Percentiles rank a stretch among this genome's conserved stretches.
phyloP scores from a whole-genome alignment of 345 rosid species.

The Arabidopsis thaliana region DNA sequence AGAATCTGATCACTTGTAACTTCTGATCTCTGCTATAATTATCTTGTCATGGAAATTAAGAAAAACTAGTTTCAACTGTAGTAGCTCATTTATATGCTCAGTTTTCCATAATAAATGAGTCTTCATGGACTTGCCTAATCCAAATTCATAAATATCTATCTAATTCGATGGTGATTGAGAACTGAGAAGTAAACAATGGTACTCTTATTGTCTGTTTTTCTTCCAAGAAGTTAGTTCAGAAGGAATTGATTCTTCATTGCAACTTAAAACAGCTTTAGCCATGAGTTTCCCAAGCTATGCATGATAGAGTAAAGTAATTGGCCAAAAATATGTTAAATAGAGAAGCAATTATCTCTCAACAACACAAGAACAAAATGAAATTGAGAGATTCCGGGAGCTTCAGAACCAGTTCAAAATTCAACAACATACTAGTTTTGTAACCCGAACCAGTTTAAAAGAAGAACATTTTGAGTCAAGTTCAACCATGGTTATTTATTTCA shows the following conservation, averaged over 20 bases:
- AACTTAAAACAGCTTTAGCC: slow-evolving; percentile 67
- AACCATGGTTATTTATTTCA: no score
- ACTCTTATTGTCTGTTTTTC: slow-evolving; percentile 42
- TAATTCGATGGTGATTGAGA: not conserved
- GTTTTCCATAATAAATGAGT: not conserved
- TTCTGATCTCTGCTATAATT: not conserved
- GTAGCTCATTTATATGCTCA: not conserved
- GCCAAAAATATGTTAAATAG: not conserved
- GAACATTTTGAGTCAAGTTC: no score
- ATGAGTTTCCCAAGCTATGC: slow-evolving; percentile 78
- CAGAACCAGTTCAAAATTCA: not conserved
- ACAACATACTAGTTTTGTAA: no score
- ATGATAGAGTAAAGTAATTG: slow-evolving; percentile 55
- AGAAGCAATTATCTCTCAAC: not conserved
- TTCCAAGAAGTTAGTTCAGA: slow-evolving; percentile 76
- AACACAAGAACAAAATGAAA: not conserved
- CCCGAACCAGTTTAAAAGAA: no score
- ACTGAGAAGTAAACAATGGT: not conserved
- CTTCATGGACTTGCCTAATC: slow-evolving; percentile 4
- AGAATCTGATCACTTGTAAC: not conserved
- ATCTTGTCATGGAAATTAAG: not conserved
- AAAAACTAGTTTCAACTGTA: not conserved
- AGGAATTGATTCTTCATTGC: slow-evolving; percentile 68
- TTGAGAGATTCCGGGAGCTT: not conserved
- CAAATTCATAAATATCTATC: not conserved